Evolutionary conservation across 495 filamentous ascomycete species (phyloP).

Genomic region (Podospora pseudocomata): DNA sequence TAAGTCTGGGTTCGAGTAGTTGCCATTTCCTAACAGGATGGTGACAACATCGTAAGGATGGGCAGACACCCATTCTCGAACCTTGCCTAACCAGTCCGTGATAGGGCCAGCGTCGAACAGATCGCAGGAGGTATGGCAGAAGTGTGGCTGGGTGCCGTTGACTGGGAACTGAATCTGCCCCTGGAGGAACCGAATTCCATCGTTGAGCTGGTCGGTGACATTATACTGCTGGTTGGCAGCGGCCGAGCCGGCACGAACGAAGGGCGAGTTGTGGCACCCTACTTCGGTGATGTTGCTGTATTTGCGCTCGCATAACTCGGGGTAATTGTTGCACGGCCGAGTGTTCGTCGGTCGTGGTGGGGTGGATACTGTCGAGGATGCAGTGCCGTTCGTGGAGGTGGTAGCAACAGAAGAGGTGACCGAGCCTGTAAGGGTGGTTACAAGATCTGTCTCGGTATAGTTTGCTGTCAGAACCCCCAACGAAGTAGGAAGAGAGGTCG

Average conservation of each 20-base stretch:
- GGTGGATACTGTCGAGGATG: conserved; percentile 36
- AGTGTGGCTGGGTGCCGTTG: conserved; percentile 53
- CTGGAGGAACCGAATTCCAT: conserved; percentile 88
- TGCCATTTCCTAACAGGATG: conserved; percentile 79
- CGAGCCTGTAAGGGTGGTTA: conserved; percentile 45
- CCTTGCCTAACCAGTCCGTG: conserved; percentile 64
- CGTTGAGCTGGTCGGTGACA: conserved; percentile 74
- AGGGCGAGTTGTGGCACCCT: conserved; percentile 83
- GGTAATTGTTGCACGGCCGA: conserved; percentile 78
- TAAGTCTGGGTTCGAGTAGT: conserved; percentile 50
- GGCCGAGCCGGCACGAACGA: conserved; percentile 63
- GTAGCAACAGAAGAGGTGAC: conserved; percentile 28
- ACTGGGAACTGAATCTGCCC: conserved; percentile 60
- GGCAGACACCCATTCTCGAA: conserved; percentile 66
- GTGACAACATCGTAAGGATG: conserved; percentile 93
- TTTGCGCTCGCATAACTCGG: conserved; percentile 74
- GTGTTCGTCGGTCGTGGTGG: conserved; percentile 57
- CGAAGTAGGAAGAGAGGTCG: conserved; percentile 22
- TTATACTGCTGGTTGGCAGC: conserved; percentile 72
- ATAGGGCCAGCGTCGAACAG: conserved; percentile 76
- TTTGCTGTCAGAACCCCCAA: conserved; percentile 36
- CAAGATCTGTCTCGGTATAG: conserved; percentile 38
- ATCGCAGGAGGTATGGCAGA: conserved; percentile 72
- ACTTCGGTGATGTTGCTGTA: conserved; percentile 91
- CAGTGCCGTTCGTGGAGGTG: conserved; percentile 31